These are phyloP conservation scores for Gastrolobium villosum DNA, from an alignment of 306 rosid species.

Conservation along the genomic window DNA sequence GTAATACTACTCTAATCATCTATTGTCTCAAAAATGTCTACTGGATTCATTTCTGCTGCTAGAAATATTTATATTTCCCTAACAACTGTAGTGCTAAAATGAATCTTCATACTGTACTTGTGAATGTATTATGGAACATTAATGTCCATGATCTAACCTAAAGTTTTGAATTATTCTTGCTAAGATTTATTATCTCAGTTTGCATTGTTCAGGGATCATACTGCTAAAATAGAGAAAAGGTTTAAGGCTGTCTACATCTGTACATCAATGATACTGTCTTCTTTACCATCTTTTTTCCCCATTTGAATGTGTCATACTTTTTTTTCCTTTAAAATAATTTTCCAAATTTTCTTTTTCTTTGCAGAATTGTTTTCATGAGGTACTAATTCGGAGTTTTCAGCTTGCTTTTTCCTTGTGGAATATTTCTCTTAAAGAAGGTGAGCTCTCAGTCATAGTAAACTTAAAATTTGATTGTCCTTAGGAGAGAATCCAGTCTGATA, in stretches of 20 bases:
- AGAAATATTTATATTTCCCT: slow-evolving; percentile 37
- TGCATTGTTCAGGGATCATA: slow-evolving; percentile 4
- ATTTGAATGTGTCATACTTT: slow-evolving; percentile 28
- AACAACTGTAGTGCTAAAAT: slow-evolving; percentile 4
- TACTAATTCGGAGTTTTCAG: slow-evolving; percentile 85
- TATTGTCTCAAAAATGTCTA: slow-evolving; percentile 12
- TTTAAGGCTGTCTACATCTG: slow-evolving; percentile 24
- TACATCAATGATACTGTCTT: neutral
- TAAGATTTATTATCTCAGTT: slow-evolving; percentile 21
- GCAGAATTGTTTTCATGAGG: slow-evolving; percentile 88
- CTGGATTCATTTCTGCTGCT: slow-evolving; percentile 36
- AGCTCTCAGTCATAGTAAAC: slow-evolving; percentile 43
- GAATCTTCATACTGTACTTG: slow-evolving; percentile 25
- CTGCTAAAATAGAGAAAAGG: slow-evolving; percentile 28
- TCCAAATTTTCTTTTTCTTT: slow-evolving; percentile 38
- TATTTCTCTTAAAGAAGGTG: slow-evolving; percentile 82
- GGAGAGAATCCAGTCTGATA: neutral
- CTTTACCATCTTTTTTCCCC: neutral
- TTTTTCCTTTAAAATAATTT: slow-evolving; percentile 23
- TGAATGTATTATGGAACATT: slow-evolving; percentile 34
- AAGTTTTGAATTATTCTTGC: slow-evolving; percentile 1
- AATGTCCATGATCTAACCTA: slow-evolving; percentile 19
- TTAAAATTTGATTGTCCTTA: slow-evolving; percentile 24
- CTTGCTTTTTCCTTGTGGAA: slow-evolving; percentile 85
- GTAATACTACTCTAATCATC: slow-evolving; percentile 26